phyloP scores from a whole-genome alignment of 176 grass and related monocot species.

The Oryza brachyantha region DNA sequence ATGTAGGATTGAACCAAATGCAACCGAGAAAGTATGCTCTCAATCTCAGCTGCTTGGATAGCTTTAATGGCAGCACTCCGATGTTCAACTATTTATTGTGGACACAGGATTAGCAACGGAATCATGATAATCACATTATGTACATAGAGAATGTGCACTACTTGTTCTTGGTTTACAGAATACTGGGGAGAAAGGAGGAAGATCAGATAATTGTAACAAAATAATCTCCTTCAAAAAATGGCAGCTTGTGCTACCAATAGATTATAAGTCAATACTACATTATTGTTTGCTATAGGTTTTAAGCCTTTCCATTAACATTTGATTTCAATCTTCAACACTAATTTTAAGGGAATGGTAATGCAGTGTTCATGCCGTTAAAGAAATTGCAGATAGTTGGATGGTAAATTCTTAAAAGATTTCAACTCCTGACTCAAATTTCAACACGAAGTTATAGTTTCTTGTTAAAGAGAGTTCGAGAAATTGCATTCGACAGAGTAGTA shows the following conservation, averaged over 20 bases:
- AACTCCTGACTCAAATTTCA: background rate
- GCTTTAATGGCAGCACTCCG: conserved; percentile 63
- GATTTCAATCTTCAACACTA: background rate
- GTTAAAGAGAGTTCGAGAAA: background rate
- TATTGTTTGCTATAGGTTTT: background rate
- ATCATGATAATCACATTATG: background rate
- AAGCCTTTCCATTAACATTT: background rate
- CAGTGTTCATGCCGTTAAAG: background rate
- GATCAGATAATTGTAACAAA: background rate
- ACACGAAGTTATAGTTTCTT: background rate
- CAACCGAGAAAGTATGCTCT: conserved; percentile 54
- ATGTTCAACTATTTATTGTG: conserved; percentile 44
- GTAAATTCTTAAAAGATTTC: background rate
- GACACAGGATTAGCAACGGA: conserved; percentile 19
- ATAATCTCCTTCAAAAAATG: background rate
- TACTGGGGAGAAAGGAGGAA: background rate
- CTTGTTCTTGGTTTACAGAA: background rate
- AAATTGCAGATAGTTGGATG: background rate
- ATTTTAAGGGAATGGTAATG: background rate
- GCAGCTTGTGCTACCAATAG: background rate
- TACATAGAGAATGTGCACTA: background rate
- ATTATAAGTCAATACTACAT: background rate
- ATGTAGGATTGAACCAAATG: conserved; percentile 46
- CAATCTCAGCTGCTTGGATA: conserved; percentile 51
- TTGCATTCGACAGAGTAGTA: background rate